These are phyloP conservation scores for Xylariaceae sp. DNA, from an alignment of 2,329 filamentous ascomycete genomes.

Conservation along the genomic window DNA sequence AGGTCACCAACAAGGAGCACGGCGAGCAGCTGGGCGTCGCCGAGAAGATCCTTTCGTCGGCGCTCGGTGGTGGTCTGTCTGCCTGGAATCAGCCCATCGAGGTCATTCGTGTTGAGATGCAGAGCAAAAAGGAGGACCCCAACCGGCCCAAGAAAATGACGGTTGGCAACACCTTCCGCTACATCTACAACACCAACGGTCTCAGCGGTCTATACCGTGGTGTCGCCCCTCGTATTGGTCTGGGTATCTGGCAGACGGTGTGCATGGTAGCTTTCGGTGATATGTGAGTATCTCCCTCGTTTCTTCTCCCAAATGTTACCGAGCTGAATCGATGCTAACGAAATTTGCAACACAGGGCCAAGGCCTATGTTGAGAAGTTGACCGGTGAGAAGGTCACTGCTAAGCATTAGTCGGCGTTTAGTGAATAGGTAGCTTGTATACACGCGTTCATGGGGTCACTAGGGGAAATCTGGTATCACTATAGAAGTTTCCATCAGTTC, in stretches of 20 bases:
- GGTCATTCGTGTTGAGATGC: conserved; percentile 99
- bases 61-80: conserved; percentile 85
- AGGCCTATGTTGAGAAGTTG: conserved; percentile 62
- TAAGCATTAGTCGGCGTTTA: conserved; percentile 56
- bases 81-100: conserved; percentile 99
- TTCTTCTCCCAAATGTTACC: not conserved
- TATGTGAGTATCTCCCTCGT: conserved; percentile 61
- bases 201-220: conserved; percentile 92
- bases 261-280: conserved; percentile 99
- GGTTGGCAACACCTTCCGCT: conserved; percentile 76
- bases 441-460: not conserved
- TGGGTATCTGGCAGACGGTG: conserved; percentile 98
- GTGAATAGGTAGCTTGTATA: not conserved
- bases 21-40: conserved; percentile 69
- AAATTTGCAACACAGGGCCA: conserved; percentile 45
- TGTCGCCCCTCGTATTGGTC: conserved; percentile 87
- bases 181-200: conserved; percentile 90
- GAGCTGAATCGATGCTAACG: conserved; percentile 19
- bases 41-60: conserved; percentile 87
- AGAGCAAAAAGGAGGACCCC: conserved; percentile 96
- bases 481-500: not conserved
- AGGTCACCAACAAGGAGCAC: conserved; percentile 71
- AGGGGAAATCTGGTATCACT: not conserved
- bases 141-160: conserved; percentile 99
- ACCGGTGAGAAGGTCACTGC: conserved; percentile 61